Percentiles rank a stretch among this genome's conserved stretches.
Conservation (phyloP, 495 filamentous ascomycete species). For the Xylaria castorea region DNA sequence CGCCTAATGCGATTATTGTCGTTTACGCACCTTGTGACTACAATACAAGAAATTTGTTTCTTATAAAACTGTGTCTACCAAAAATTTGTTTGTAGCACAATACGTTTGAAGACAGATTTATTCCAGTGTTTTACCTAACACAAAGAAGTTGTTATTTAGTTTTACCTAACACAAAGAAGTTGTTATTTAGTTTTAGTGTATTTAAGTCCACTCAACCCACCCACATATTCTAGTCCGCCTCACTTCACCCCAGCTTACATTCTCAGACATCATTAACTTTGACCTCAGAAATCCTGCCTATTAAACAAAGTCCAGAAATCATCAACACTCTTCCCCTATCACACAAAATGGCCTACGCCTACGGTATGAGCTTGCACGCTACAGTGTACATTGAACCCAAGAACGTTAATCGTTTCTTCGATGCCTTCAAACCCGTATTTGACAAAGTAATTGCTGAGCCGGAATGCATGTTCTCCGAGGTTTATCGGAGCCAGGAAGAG, state of each 20-base stretch:
- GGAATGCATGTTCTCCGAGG: conserved; percentile 55
- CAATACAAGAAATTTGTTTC: too few species aligned
- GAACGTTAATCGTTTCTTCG: conserved; percentile 50
- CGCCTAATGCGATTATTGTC: too few species aligned
- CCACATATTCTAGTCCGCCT: neutral
- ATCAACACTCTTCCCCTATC: neutral
- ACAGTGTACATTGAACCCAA: conserved; percentile 49
- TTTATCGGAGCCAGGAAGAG: conserved; percentile 45
- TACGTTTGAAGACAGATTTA: too few species aligned
- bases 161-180: neutral
- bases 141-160: conserved; percentile 1
- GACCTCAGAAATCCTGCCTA: neutral
- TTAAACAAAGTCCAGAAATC: neutral
- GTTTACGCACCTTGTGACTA: too few species aligned
- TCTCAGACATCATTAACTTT: neutral
- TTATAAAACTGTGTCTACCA: too few species aligned
- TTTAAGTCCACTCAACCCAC: neutral
- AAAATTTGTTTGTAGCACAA: too few species aligned
- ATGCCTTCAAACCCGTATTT: conserved; percentile 46
- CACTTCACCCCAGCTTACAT: neutral
- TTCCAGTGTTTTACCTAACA: neutral
- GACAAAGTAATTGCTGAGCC: conserved; percentile 51
- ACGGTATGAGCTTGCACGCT: conserved; percentile 45
- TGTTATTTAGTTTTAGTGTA: neutral
- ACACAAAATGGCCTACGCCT: neutral